Evolutionary conservation across 352 stramenopile genomes (phyloP).

Genomic region (Phytophthora crassamura): DNA sequence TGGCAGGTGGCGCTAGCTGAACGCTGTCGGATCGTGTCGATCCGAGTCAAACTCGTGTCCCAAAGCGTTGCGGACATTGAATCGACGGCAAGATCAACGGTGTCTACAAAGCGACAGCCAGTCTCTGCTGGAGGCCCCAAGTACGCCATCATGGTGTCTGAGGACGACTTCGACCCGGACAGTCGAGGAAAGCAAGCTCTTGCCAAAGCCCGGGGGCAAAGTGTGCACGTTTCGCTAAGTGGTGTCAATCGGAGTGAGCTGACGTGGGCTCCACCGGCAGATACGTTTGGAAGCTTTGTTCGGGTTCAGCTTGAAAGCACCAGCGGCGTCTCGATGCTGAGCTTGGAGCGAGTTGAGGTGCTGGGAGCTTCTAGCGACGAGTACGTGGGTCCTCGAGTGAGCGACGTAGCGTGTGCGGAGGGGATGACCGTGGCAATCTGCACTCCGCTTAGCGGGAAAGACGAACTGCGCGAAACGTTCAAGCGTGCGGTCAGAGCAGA

Average conservation of each 20-base stretch:
- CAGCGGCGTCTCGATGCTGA: slow-evolving; percentile 52
- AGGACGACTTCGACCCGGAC: slow-evolving; percentile 64
- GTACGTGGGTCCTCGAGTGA: slow-evolving; percentile 65
- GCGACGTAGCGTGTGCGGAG: slow-evolving; percentile 64
- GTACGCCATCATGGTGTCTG: slow-evolving; percentile 61
- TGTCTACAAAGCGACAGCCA: slow-evolving; percentile 7
- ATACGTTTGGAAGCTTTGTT: slow-evolving; percentile 65
- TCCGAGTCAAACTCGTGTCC: slow-evolving; percentile 40
- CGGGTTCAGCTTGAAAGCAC: slow-evolving; percentile 69
- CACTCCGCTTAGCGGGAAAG: slow-evolving; percentile 37
- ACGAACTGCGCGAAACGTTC: slow-evolving; percentile 62
- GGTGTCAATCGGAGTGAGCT: slow-evolving; percentile 34
- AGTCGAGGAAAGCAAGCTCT: slow-evolving; percentile 72
- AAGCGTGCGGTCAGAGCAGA: slow-evolving; percentile 64
- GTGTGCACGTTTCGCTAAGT: slow-evolving; percentile 52
- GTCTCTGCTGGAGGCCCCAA: slow-evolving; percentile 27
- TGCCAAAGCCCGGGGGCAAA: slow-evolving; percentile 55
- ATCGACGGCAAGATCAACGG: slow-evolving; percentile 9
- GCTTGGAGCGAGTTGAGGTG: slow-evolving; percentile 55
- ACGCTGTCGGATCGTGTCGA: slow-evolving; percentile 52
- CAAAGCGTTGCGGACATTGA: slow-evolving; percentile 6
- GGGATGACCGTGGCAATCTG: slow-evolving; percentile 66
- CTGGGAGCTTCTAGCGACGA: slow-evolving; percentile 46
- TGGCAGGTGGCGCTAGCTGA: slow-evolving; percentile 59
- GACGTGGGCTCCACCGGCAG: slow-evolving; percentile 54